Evolutionary conservation across 139 green algal species (phyloP).

Genomic region (Coelastrella sp.): DNA sequence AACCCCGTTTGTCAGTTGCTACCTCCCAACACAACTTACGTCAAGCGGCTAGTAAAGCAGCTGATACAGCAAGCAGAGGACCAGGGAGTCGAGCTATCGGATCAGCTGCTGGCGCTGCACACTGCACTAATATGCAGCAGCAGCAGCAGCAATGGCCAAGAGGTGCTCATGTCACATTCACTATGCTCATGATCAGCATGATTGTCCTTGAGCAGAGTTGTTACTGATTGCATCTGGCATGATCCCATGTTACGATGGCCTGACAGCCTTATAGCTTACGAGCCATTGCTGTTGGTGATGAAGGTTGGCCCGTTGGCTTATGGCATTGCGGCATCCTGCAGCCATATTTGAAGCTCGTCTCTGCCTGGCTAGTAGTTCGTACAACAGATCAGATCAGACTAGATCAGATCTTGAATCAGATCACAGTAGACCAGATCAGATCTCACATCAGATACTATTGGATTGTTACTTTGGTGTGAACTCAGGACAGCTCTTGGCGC

Average conservation of each 20-base stretch:
- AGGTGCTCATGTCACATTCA: neutral
- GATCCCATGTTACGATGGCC: no score
- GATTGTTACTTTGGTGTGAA: neutral
- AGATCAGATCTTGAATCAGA: no score
- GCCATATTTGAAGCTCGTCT: no score
- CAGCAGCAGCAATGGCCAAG: constrained; percentile 1
- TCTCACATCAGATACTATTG: neutral
- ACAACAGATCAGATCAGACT: no score
- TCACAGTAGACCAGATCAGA: neutral
- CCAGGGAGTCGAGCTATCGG: neutral
- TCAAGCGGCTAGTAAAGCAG: constrained; percentile 21
- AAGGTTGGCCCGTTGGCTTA: no score
- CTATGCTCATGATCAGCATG: no score
- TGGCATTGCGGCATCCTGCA: no score
- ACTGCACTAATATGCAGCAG: neutral
- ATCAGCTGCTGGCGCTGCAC: constrained; percentile 28
- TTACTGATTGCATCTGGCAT: no score
- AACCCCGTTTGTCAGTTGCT: neutral
- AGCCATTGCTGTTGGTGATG: no score
- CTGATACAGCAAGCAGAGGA: constrained; percentile 29
- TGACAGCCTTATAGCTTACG: no score
- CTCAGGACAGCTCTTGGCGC: constrained; percentile 14
- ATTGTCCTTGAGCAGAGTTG: neutral
- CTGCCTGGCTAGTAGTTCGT: no score
- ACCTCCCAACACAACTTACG: neutral